Conservation (phyloP, 495 filamentous ascomycete species). For the Daldinia caldariorum region DNA sequence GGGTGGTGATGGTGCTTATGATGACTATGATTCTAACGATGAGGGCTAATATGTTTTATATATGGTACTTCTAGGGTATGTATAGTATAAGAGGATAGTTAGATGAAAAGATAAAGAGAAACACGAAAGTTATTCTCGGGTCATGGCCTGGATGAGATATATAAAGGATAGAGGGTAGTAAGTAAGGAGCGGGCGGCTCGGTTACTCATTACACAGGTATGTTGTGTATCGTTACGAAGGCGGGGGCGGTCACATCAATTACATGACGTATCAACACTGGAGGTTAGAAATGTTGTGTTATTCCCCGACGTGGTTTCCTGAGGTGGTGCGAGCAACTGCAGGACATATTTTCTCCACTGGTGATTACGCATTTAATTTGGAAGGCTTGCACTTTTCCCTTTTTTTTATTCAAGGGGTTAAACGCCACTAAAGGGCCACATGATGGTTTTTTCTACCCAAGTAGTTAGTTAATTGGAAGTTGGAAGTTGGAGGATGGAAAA, state of each 20-base stretch:
- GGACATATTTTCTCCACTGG: neutral
- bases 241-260: constrained; percentile 3
- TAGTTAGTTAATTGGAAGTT: neutral
- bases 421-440: neutral
- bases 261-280: neutral
- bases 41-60: too few relatives aligned
- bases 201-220: neutral
- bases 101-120: neutral
- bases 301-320: neutral
- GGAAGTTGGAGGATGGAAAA: neutral
- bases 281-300: neutral
- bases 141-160: neutral
- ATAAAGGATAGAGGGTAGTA: neutral
- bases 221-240: constrained; percentile 8
- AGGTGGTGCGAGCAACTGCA: neutral
- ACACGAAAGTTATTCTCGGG: neutral
- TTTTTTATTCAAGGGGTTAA: too few relatives aligned
- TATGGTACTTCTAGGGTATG: too few relatives aligned
- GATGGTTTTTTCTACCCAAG: neutral
- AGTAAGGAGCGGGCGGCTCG: neutral
- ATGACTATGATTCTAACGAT: too few relatives aligned
- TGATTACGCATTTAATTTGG: neutral
- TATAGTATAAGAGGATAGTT: neutral
- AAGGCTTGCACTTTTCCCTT: neutral
- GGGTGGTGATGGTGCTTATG: neutral